Evolutionary conservation across 1,139 yeast species (phyloP), one percentile per base, ranked within the genome.

Genomic region (Zhuliangozyma blackwelliae): DNA sequence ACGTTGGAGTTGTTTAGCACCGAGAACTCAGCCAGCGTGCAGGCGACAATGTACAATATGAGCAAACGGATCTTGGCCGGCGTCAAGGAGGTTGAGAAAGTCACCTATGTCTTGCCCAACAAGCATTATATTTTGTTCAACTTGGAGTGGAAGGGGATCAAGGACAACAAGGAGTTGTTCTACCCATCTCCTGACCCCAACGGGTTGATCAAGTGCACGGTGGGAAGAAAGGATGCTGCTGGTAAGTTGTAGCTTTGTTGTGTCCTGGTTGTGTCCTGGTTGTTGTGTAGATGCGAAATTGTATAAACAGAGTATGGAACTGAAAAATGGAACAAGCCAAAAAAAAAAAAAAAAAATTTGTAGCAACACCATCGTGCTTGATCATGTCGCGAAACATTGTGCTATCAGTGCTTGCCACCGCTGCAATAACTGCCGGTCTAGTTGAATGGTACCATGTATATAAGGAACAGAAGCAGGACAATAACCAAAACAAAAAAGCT

Each of bases 41-140:
- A 89, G 68, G 96, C 95, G 31, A 89, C 96, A 44, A 88, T 88
- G 96, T 89, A 79, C 72, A 86, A 88, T 71, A 89, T 89, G 92
- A 74, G 87, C 29, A 72, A 77, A 44, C 79, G 78, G 47, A 87
- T 89, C 47, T 74, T 89, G 55, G 70, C 66, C 37, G 57, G 54
- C 36, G 82, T 77, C 40, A 70, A 79, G 6, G 71, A 70, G 44
- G 69, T 89, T 38, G 75, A 68, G 41, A 69, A 70, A 33, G 96
- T 88, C 31, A 63, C 81, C 38, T 89, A 86, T 61, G 65, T 75
- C 30, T 75, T 89, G 55, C 97, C 97, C 54, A 89, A 89, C 74
- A 89, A 86, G 65, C 97, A 89, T 62, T 89, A 83, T 68, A 76
- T 89, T 54, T 75, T 86, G 59, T 75, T 79, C 57, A 86, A 89